Conservation (phyloP, 768 basidiomycete species). For the Tubosaeta sp. region DNA sequence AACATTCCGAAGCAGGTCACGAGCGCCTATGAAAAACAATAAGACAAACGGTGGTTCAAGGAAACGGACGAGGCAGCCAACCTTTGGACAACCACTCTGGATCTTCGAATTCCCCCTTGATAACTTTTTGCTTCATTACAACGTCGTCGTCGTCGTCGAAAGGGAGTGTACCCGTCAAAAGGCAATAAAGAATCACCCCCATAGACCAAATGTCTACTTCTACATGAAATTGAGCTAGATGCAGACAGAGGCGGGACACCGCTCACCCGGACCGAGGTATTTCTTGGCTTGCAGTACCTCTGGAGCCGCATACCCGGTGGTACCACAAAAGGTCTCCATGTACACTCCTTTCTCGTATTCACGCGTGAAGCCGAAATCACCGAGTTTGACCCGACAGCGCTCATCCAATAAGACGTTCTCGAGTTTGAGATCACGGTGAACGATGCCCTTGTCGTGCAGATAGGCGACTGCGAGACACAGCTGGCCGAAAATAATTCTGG, state of each 20-base stretch:
- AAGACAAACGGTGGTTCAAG: constrained; percentile 1
- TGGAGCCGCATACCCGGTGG: constrained; percentile 89
- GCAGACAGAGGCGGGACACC: neutral
- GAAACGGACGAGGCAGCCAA: constrained; percentile 31
- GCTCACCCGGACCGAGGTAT: constrained; percentile 84
- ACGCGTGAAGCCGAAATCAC: constrained; percentile 92
- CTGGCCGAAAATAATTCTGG: constrained; percentile 90
- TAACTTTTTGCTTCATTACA: constrained; percentile 80
- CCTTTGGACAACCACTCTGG: constrained; percentile 89
- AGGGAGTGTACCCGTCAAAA: constrained; percentile 85
- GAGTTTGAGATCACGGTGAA: constrained; percentile 94
- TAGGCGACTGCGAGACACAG: constrained; percentile 91
- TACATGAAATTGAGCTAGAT: constrained; percentile 28
- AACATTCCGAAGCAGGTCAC: constrained; percentile 74
- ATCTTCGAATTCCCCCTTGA: constrained; percentile 84
- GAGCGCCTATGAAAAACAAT: constrained; percentile 56
- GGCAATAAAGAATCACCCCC: constrained; percentile 85
- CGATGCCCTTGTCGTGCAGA: constrained; percentile 87
- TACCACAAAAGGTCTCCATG: constrained; percentile 94
- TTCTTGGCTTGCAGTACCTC: constrained; percentile 87
- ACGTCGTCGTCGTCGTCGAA: constrained; percentile 88
- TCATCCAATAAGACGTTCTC: constrained; percentile 94
- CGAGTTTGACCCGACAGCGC: constrained; percentile 85
- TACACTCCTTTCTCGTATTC: constrained; percentile 76
- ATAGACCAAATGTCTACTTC: constrained; percentile 97